Evolutionary conservation across 192 early-diverging fungal species (phyloP).

Genomic region (Lobosporangium transversale): DNA sequence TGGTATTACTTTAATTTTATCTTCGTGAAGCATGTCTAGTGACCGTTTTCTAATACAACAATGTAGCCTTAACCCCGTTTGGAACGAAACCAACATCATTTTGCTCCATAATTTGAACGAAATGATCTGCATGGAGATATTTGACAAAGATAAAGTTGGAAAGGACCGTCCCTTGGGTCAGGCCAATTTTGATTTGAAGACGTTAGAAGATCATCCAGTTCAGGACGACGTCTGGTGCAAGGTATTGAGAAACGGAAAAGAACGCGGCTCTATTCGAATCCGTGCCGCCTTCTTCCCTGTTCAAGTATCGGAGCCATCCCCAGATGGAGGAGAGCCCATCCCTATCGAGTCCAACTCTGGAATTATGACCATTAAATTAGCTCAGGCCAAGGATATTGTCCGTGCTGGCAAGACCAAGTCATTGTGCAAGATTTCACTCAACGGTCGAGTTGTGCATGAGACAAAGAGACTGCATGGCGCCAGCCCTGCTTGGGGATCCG

Average conservation of each 20-base stretch:
- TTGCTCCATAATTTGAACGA: conserved; percentile 81
- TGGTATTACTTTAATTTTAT: not conserved
- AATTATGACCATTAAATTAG: conserved; percentile 71
- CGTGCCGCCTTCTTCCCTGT: conserved; percentile 40
- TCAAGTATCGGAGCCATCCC: conserved; percentile 14
- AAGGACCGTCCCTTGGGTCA: conserved; percentile 76
- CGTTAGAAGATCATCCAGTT: conserved; percentile 50
- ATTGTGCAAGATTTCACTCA: conserved; percentile 66
- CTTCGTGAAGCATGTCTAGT: not conserved
- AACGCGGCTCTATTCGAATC: conserved; percentile 37
- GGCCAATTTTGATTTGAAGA: conserved; percentile 59
- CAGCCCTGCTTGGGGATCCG: conserved; percentile 83
- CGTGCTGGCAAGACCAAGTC: conserved; percentile 47
- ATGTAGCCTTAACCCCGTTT: conserved; percentile 73
- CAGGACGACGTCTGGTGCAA: conserved; percentile 58
- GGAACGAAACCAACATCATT: conserved; percentile 85
- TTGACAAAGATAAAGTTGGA: conserved; percentile 78
- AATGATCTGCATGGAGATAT: conserved; percentile 78
- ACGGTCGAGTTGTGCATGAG: conserved; percentile 56
- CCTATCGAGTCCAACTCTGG: conserved; percentile 63
- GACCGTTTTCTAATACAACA: not conserved
- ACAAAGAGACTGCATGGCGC: conserved; percentile 78
- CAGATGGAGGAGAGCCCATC: conserved; percentile 20
- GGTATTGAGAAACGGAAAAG: conserved; percentile 37
- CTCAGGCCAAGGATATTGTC: conserved; percentile 73